These are phyloP conservation scores for Narthecium ossifragum DNA, from an alignment of 106 monocot species.

Conservation along the genomic window DNA sequence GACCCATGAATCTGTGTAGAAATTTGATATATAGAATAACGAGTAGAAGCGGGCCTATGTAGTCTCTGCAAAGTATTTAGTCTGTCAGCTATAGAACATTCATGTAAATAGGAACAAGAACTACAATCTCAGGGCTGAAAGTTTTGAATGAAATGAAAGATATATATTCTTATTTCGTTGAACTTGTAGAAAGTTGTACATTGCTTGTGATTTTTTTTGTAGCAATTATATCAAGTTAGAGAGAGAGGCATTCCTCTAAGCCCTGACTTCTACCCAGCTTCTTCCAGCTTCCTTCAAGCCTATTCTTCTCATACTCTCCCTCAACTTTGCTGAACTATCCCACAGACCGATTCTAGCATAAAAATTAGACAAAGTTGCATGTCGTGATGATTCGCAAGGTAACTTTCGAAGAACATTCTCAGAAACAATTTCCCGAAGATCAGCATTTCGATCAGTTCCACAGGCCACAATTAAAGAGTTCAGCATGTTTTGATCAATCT, in stretches of 20 bases:
- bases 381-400: slow-evolving; percentile 21
- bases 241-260: too few species aligned
- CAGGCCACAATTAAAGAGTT: slow-evolving; percentile 31
- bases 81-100: too few species aligned
- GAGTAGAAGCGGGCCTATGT: too few species aligned
- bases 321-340: slow-evolving; percentile 27
- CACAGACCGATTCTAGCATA: slow-evolving; percentile 45
- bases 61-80: too few species aligned
- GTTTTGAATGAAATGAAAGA: too few species aligned
- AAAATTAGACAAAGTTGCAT: slow-evolving; percentile 33
- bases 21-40: too few species aligned
- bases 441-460: slow-evolving; percentile 12
- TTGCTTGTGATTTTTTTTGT: too few species aligned
- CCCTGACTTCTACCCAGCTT: slow-evolving; percentile 45
- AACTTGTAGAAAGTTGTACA: too few species aligned
- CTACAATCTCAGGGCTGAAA: too few species aligned
- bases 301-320: slow-evolving; percentile 14
- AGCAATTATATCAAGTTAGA: too few species aligned
- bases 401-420: not conserved
- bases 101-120: too few species aligned
- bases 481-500: slow-evolving; percentile 28
- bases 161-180: too few species aligned
- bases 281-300: slow-evolving; percentile 40
- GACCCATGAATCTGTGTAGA: not conserved
- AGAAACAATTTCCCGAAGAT: slow-evolving; percentile 8